Base-by-base conservation (phyloP, 768 basidiomycete genomes). In the Leccinum imitatum region DNA sequence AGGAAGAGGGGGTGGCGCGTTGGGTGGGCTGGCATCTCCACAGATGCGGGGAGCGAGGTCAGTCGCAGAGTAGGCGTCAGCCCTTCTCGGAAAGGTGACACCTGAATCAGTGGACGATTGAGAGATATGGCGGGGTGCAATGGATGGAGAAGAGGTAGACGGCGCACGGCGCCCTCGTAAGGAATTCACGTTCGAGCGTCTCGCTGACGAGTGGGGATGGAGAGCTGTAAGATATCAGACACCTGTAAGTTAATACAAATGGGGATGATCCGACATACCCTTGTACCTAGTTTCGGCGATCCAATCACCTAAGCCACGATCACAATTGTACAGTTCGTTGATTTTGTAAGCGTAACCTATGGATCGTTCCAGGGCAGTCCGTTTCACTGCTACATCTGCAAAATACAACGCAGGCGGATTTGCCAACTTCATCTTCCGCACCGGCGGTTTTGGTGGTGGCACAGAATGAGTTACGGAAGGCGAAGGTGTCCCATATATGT, bases 261-360 rank as follows among this genome's bases (percentile, higher is more conserved):
- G n/a, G 48, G 3, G 17, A 61, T 25, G 27, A 50, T 50, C 6
- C 27, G 48, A 59, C 63, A 25, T 65, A 90, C 91, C 81, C 80
- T 81, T 80, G 56, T 77, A 73, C 63, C 75, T 82, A 57, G 81
- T 80, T 58, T 82, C 80, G 41, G 76, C 63, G 25, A 93, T 73
- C 93, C 93, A 95, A n/a, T 89, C 85, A 19, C 77, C 76, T 55
- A 95, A 74, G 33, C 93, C 91, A 65, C 88, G 89, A 66, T 93
- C 89, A 67, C 84, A 86, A 61, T 80, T 76, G 57, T 84, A 84
- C 19, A 95, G 72, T 69, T 94, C 91, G 67, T 92, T 91, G 63
- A 95, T 91, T 77, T 93, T 95, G 64, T 79, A 76, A 25, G 89
- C 87, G 65, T 95, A 95, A 39, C 86, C 83, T 23, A 76, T 69